These are phyloP conservation scores for Chaetomidium leptoderma DNA, from an alignment of 495 filamentous ascomycete genomes.

Conservation along the genomic window DNA sequence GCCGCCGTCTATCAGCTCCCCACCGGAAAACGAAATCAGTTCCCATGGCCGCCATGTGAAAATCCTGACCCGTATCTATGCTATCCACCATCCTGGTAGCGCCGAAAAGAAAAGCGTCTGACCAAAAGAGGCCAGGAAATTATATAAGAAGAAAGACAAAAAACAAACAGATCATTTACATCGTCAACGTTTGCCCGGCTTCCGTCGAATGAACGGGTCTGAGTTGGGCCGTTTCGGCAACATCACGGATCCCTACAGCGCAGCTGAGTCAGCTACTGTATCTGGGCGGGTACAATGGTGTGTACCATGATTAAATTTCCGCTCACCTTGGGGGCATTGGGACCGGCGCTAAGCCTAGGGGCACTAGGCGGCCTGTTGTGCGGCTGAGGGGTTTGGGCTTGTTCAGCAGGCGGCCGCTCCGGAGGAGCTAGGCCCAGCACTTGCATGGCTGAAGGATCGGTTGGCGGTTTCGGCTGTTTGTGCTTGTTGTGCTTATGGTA, in stretches of 20 bases:
- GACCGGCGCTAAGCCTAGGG: background rate
- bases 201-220: slow-evolving; percentile 45
- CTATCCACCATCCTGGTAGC: background rate
- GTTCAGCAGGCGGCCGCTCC: slow-evolving; percentile 19
- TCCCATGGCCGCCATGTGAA: background rate
- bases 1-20: background rate
- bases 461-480: slow-evolving; percentile 14
- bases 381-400: slow-evolving; percentile 3
- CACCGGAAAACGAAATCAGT: background rate
- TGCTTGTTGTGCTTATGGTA: slow-evolving; percentile 3
- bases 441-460: slow-evolving; percentile 32
- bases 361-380: slow-evolving; percentile 8
- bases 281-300: background rate
- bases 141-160: background rate
- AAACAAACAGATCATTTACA: background rate
- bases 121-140: background rate
- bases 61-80: background rate
- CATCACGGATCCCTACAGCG: slow-evolving; percentile 24
- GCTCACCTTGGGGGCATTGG: slow-evolving; percentile 17
- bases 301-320: background rate
- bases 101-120: background rate
- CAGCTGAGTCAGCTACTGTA: background rate
- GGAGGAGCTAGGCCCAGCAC: slow-evolving; percentile 31
- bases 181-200: slow-evolving; percentile 31
- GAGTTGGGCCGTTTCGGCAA: slow-evolving; percentile 33